Conservation (phyloP, 2,329 filamentous ascomycete species). For the Exserohilum rostratum region DNA sequence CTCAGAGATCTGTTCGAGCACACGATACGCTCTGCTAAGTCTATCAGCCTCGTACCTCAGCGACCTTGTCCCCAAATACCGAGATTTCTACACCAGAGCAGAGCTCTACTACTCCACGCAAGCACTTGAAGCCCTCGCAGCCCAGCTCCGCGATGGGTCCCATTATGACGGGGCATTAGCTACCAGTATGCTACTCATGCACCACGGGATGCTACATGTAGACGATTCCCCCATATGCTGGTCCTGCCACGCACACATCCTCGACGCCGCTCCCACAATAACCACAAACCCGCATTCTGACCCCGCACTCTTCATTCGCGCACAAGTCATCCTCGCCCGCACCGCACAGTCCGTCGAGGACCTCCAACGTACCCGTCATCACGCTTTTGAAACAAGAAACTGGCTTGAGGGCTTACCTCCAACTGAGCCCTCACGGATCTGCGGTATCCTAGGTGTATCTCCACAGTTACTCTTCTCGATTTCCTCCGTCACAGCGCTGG, state of each 20-base stretch:
- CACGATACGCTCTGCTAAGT: constrained; percentile 39
- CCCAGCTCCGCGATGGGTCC: constrained; percentile 36
- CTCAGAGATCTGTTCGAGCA: constrained; percentile 37
- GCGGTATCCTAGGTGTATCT: constrained; percentile 33
- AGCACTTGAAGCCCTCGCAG: constrained; percentile 35
- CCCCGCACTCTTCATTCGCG: constrained; percentile 36
- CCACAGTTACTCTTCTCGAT: constrained; percentile 39
- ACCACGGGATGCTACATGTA: constrained; percentile 37
- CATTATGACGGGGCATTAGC: constrained; percentile 38
- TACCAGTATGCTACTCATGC: constrained; percentile 45
- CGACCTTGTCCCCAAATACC: constrained; percentile 37
- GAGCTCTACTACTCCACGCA: constrained; percentile 44
- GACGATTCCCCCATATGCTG: constrained; percentile 39
- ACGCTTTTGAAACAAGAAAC: constrained; percentile 32
- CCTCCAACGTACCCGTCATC: constrained; percentile 28
- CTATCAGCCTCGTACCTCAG: constrained; percentile 42
- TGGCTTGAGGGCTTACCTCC: constrained; percentile 33
- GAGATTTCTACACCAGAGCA: constrained; percentile 37
- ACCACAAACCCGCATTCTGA: constrained; percentile 33
- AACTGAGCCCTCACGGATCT: constrained; percentile 33
- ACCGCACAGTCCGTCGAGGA: constrained; percentile 33
- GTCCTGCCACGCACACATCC: constrained; percentile 43
- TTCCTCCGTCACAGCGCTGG: constrained; percentile 36
- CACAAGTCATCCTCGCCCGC: constrained; percentile 36
- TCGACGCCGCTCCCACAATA: constrained; percentile 35